phyloP scores from a whole-genome alignment of 2,329 filamentous ascomycete species.

The Neonectria hederae region DNA sequence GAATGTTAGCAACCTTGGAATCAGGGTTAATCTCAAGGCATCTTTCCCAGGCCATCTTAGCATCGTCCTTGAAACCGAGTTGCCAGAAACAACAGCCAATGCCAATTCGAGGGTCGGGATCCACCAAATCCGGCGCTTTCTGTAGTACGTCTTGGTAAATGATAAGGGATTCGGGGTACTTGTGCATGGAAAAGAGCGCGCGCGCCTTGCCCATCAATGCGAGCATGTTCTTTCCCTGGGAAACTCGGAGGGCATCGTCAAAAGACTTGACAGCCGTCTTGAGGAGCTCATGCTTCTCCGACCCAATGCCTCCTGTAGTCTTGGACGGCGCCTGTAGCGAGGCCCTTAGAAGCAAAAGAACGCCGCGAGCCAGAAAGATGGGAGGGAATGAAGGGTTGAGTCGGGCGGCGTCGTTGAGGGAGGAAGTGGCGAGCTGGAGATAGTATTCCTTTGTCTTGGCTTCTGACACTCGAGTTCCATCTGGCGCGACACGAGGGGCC shows the following conservation, averaged over 20 bases:
- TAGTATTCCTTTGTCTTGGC: slow-evolving; percentile 93
- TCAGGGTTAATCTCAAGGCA: slow-evolving; percentile 81
- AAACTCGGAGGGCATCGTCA: slow-evolving; percentile 89
- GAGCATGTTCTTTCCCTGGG: slow-evolving; percentile 88
- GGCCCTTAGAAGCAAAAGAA: slow-evolving; percentile 86
- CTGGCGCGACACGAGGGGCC: slow-evolving; percentile 70
- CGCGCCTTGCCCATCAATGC: slow-evolving; percentile 90
- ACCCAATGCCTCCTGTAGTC: slow-evolving; percentile 70
- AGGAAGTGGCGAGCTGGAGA: slow-evolving; percentile 87
- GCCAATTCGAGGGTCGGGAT: slow-evolving; percentile 94
- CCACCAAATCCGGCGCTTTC: slow-evolving; percentile 86
- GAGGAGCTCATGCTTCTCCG: slow-evolving; percentile 80
- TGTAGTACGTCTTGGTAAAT: slow-evolving; percentile 87
- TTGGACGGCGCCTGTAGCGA: slow-evolving; percentile 83
- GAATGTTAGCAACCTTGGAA: slow-evolving; percentile 89
- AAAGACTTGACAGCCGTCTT: slow-evolving; percentile 91
- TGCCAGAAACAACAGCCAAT: slow-evolving; percentile 99
- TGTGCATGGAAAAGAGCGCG: slow-evolving; percentile 85
- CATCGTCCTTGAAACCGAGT: slow-evolving; percentile 91
- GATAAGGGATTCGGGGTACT: slow-evolving; percentile 83
- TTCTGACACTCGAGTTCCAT: slow-evolving; percentile 72
- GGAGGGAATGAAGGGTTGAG: slow-evolving; percentile 94
- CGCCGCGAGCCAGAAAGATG: slow-evolving; percentile 89
- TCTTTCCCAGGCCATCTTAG: slow-evolving; percentile 89
- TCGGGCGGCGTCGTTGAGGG: slow-evolving; percentile 93